Conservation (phyloP, 768 basidiomycete species). For the Boletales sp. region DNA sequence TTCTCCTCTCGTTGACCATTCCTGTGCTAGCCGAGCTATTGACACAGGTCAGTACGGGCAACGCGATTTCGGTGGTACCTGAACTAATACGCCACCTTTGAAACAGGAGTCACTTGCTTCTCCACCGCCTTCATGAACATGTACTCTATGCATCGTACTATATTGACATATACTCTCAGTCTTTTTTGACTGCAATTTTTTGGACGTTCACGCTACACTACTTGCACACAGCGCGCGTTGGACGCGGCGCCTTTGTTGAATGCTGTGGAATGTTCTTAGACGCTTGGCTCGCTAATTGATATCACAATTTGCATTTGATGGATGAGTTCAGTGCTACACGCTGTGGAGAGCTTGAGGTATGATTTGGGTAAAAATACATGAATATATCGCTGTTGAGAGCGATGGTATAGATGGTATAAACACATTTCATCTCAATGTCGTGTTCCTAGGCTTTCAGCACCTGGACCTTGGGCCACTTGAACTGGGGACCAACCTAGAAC, state of each 20-base stretch:
- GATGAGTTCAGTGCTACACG: conserved; percentile 25
- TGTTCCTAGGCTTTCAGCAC: conserved; percentile 30
- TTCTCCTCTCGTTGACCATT: conserved; percentile 1
- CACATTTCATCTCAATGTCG: not conserved
- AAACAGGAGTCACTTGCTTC: conserved; percentile 62
- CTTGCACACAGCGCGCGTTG: conserved; percentile 13
- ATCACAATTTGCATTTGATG: conserved; percentile 14
- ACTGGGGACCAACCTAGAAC: conserved; percentile 51
- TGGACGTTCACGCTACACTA: conserved; percentile 22
- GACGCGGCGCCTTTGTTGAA: conserved; percentile 12
- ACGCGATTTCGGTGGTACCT: conserved; percentile 8
- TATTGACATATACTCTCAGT: conserved; percentile 22
- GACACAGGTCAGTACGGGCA: conserved; percentile 48
- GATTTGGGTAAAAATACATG: conserved; percentile 25
- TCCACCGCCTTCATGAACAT: conserved; percentile 53
- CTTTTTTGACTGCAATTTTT: conserved; percentile 5
- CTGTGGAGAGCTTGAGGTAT: conserved; percentile 34
- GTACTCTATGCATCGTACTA: conserved; percentile 23
- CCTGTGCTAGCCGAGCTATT: conserved; percentile 46
- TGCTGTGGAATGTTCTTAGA: conserved; percentile 12
- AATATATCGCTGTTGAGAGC: conserved; percentile 38
- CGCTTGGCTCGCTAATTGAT: conserved; percentile 13
- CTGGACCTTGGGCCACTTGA: conserved; percentile 54
- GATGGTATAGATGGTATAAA: conserved; percentile 7
- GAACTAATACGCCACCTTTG: conserved; percentile 29